A percentile compares a stretch with the other conserved stretches of the same genome.
These are phyloP conservation scores for Sicyos baderoa DNA, from an alignment of 306 rosid genomes.

Conservation along the genomic window DNA sequence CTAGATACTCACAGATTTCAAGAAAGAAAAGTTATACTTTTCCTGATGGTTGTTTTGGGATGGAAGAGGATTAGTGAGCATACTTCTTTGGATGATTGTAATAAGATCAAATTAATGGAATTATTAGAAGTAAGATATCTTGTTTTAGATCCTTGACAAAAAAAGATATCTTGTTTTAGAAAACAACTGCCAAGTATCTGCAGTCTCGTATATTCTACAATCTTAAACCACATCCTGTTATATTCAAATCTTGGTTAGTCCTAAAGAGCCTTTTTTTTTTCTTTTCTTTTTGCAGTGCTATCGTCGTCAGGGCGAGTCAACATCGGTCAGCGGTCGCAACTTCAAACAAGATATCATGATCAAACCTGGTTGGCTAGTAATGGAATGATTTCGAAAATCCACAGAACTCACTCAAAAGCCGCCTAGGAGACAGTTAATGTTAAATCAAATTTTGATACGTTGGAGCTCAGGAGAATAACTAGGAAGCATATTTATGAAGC, in stretches of 20 bases:
- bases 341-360: slow-evolving; percentile 64
- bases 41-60: too few relatives aligned
- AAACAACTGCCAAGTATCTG: background rate
- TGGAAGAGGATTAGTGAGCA: too few relatives aligned
- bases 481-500: slow-evolving; percentile 6
- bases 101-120: background rate
- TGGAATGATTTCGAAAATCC: slow-evolving; percentile 34
- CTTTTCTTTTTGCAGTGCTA: slow-evolving; percentile 63
- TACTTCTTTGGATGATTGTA: background rate
- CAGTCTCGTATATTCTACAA: background rate
- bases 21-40: background rate
- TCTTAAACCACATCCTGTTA: background rate
- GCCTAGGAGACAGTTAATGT: background rate
- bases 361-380: slow-evolving; percentile 92
- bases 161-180: background rate
- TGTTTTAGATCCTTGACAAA: too few relatives aligned
- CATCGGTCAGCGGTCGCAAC: slow-evolving; percentile 83
- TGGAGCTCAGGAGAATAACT: background rate
- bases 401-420: background rate
- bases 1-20: too few relatives aligned
- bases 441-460: background rate
- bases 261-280: background rate
- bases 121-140: background rate
- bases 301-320: slow-evolving; percentile 89
- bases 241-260: background rate